phyloP scores from a whole-genome alignment of 163 green algal genomes.

The Volvox carteri region DNA sequence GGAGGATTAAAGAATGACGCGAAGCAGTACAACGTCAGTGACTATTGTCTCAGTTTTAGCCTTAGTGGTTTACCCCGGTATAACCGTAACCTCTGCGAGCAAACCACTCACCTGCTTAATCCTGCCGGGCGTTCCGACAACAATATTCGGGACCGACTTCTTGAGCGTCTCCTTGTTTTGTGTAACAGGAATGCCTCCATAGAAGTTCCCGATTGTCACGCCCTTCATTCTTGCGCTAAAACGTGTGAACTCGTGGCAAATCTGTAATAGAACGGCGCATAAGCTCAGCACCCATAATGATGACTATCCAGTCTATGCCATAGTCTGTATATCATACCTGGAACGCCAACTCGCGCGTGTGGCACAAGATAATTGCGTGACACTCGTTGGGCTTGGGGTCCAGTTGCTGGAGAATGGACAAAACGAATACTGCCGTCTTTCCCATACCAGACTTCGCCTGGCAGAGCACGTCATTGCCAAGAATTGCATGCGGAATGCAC shows the following conservation, averaged over 20 bases:
- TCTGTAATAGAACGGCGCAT: conserved; percentile 79
- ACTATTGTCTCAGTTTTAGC: too few species aligned
- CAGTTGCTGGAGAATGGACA: conserved; percentile 98
- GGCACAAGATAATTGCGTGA: conserved; percentile 94
- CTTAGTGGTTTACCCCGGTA: too few species aligned
- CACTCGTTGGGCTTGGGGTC: conserved; percentile 84
- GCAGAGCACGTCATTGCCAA: conserved; percentile 98
- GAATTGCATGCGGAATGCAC: conserved; percentile 98
- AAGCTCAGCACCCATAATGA: too few species aligned
- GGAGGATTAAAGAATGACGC: neutral
- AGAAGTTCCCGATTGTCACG: conserved; percentile 96
- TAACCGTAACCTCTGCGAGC: too few species aligned
- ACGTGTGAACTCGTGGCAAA: conserved; percentile 98
- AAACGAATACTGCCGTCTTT: conserved; percentile 99
- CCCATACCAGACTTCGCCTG: conserved; percentile 99
- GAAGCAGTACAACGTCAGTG: neutral
- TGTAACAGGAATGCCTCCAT: conserved; percentile 88
- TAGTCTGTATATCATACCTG: conserved; percentile 80
- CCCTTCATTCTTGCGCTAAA: conserved; percentile 93
- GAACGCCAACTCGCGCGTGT: conserved; percentile 98
- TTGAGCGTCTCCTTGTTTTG: conserved; percentile 92
- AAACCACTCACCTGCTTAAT: conserved; percentile 89
- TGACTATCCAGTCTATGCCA: too few species aligned
- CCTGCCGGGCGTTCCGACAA: conserved; percentile 97
- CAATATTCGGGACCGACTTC: conserved; percentile 91